Conservation (phyloP, 192 early-diverging fungal species). For the Umbelopsis vinacea region DNA sequence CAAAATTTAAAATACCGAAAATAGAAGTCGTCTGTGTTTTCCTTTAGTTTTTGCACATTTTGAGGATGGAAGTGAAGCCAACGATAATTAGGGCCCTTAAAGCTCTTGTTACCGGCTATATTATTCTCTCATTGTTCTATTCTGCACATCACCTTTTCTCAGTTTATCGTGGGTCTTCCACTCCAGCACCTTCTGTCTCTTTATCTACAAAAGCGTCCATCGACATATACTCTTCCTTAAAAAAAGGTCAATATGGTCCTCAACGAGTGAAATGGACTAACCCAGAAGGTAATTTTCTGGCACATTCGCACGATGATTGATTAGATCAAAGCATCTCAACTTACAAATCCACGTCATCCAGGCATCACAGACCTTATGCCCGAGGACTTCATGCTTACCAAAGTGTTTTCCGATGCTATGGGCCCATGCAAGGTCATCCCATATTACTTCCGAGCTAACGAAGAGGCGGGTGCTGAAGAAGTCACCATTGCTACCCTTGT, state of each 20-base stretch:
- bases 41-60: neutral
- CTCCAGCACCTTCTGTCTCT: neutral
- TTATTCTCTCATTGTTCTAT: constrained; percentile 27
- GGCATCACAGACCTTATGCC: constrained; percentile 31
- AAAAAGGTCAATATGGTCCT: constrained; percentile 14
- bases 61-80: constrained; percentile 20
- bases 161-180: constrained; percentile 25
- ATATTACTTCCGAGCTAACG: constrained; percentile 58
- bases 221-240: neutral
- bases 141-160: constrained; percentile 44
- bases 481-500: constrained; percentile 63
- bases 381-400: constrained; percentile 60
- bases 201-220: neutral
- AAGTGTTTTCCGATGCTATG: constrained; percentile 63
- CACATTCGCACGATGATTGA: neutral
- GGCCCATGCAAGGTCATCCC: constrained; percentile 65
- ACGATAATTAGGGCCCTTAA: constrained; percentile 7
- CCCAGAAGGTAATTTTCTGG: constrained; percentile 31
- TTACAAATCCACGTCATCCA: neutral
- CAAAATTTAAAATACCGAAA: constrained; percentile 6
- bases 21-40: constrained; percentile 15
- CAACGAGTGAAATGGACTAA: constrained; percentile 39
- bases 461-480: constrained; percentile 53
- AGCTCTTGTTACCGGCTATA: constrained; percentile 19
- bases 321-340: neutral